Percentiles rank a stretch among this genome's conserved stretches.
Evolutionary conservation across 2,329 filamentous ascomycete species (phyloP).

Genomic region (Aureobasidium zeae): DNA sequence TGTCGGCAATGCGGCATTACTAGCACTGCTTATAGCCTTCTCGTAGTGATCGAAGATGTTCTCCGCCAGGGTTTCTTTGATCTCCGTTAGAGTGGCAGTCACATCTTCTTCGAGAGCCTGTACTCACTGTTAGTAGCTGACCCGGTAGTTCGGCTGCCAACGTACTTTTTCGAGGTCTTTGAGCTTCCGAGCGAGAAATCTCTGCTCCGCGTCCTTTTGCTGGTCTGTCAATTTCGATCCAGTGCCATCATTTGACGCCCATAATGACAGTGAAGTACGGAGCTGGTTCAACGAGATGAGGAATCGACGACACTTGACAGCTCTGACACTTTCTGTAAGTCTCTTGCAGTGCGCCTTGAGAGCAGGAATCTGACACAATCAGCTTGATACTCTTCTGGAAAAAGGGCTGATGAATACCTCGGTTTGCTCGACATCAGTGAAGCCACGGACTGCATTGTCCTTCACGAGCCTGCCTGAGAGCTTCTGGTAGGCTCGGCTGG

Average conservation of each 20-base stretch:
- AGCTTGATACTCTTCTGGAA: neutral
- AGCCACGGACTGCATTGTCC: constrained; percentile 46
- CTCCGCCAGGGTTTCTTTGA: constrained; percentile 34
- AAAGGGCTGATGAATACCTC: constrained; percentile 22
- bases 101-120: constrained; percentile 35
- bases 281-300: constrained; percentile 44
- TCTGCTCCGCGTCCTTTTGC: constrained; percentile 31
- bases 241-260: constrained; percentile 38
- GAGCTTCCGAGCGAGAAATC: constrained; percentile 33
- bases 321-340: constrained; percentile 44
- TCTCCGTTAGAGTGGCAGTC: constrained; percentile 30
- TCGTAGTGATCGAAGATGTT: constrained; percentile 41
- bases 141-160: neutral
- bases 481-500: constrained; percentile 53
- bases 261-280: constrained; percentile 45
- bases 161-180: constrained; percentile 30
- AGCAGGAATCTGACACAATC: constrained; percentile 36
- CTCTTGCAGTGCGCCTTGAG: constrained; percentile 51
- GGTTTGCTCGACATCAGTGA: constrained; percentile 45
- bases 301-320: constrained; percentile 39
- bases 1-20: constrained; percentile 29
- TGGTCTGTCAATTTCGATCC: constrained; percentile 33
- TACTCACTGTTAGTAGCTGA: constrained; percentile 12
- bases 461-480: constrained; percentile 46
- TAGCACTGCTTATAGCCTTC: constrained; percentile 32